Evolutionary conservation across 495 filamentous ascomycete species (phyloP), one percentile per base, ranked within the genome.

Genomic region (Aspergillus olivimuriae): DNA sequence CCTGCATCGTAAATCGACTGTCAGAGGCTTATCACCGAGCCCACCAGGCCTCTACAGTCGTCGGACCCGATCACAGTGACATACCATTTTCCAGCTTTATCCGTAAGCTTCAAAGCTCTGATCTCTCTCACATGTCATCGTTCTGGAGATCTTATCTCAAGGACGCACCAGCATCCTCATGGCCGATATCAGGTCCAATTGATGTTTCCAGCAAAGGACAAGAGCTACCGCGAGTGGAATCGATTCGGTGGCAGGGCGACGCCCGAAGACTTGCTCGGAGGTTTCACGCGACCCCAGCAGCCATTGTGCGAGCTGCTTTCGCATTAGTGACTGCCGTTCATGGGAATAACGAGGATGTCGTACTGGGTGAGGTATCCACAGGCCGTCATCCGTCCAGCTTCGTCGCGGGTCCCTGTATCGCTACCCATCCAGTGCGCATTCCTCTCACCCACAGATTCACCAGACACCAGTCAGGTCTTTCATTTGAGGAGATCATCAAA

Each of bases 131-230:
- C n/a, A 19, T 32, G 15, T 14, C 17, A 2, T 21, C 18, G 3
- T 43, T 43, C n/a, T 43, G 41, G 41, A 43, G 24, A 24, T 21
- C 19, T 6, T 43, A 43, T 32, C 41, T 43, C n/a, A 24, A 11
- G 0, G 16, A 17, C 35, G 31, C 31, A 10, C 18, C 32, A 16
- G 8, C 17, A 1, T n/a, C 26, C 12, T 34, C 31, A n/a, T 43
- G 41, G 41, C 41, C 41, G 2, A n/a, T 22, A 37, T 16, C 34
- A 12, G 34, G 10, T 2, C 17, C 34, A 14, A 17, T 18, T 6
- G 17, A 24, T 34, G 11, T 17, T 7, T 21, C 18, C 31, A 15
- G 12, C 4, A 9, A 9, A 7, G 18, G 8, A 22, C 24, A 31
- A 12, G n/a, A 12, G 15, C 18, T 5, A 14, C 28, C 30, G 5